Evolutionary conservation across 352 stramenopile species (phyloP).

Genomic region (Phytopythium sindhum): DNA sequence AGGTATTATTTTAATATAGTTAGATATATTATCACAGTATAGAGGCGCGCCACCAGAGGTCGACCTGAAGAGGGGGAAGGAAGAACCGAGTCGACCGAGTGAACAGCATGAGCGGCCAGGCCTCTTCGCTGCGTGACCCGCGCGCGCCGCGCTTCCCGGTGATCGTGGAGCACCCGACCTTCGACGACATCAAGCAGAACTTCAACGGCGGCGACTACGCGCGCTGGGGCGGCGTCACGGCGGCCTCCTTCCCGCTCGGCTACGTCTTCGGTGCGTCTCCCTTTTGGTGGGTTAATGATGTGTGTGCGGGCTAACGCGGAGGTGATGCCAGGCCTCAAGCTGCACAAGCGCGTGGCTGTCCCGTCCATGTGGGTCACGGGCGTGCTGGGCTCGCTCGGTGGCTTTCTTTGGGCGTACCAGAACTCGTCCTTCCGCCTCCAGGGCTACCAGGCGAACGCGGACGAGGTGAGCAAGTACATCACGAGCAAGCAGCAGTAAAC

Average conservation of each 20-base stretch:
- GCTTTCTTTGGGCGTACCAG: conserved; percentile 80
- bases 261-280: conserved; percentile 68
- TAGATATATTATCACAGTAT: background rate
- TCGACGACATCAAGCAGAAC: conserved; percentile 66
- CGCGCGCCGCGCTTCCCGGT: conserved; percentile 65
- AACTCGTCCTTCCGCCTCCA: conserved; percentile 80
- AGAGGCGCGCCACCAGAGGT: background rate
- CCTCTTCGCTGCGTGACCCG: conserved; percentile 42
- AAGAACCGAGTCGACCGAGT: background rate
- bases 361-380: conserved; percentile 79
- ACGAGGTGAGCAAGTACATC: conserved; percentile 69
- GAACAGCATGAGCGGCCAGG: conserved; percentile 40
- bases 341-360: conserved; percentile 55
- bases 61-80: background rate
- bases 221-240: conserved; percentile 52
- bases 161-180: conserved; percentile 78
- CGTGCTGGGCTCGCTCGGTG: conserved; percentile 66
- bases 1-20: background rate
- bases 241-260: conserved; percentile 65
- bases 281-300: background rate
- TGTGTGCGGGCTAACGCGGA: background rate
- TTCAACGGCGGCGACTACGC: conserved; percentile 65
- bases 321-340: conserved; percentile 34
- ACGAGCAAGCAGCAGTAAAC: conserved; percentile 26
- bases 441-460: conserved; percentile 58